phyloP scores from a whole-genome alignment of 441 rosid species.

The Populus tomentosa region DNA sequence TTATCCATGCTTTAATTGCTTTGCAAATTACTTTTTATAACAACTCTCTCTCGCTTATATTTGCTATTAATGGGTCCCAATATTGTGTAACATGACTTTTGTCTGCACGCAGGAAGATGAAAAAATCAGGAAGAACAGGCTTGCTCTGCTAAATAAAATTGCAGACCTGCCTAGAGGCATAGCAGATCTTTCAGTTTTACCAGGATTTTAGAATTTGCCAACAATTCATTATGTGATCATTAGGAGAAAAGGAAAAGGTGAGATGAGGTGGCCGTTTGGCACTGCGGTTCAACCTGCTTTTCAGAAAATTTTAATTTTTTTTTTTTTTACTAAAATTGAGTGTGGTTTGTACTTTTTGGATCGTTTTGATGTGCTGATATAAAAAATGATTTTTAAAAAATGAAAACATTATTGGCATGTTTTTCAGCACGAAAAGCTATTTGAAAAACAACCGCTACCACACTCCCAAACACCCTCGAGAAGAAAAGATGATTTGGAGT shows the following conservation, averaged over 20 bases:
- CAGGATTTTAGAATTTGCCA: slow-evolving; percentile 58
- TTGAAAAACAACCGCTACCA: no score
- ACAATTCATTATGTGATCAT: background rate
- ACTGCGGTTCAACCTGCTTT: no score
- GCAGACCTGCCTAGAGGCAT: slow-evolving; percentile 81
- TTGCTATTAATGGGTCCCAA: background rate
- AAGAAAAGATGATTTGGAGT: background rate
- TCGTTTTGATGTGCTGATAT: no score
- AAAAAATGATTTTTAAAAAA: no score
- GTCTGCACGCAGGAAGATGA: slow-evolving; percentile 65
- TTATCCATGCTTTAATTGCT: background rate
- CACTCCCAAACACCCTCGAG: no score
- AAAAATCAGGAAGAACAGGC: slow-evolving; percentile 73
- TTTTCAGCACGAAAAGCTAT: no score
- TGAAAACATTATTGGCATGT: no score
- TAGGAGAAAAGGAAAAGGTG: background rate
- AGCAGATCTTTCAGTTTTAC: slow-evolving; percentile 77
- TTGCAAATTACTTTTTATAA: background rate
- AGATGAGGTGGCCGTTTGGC: no score
- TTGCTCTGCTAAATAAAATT: slow-evolving; percentile 66
- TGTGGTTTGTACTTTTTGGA: no score
- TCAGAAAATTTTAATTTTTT: no score
- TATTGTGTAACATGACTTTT: background rate
- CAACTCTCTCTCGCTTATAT: background rate
- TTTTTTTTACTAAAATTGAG: no score